Conservation (phyloP, 2,329 filamentous ascomycete genomes). For the Lachnellula willkommii region DNA sequence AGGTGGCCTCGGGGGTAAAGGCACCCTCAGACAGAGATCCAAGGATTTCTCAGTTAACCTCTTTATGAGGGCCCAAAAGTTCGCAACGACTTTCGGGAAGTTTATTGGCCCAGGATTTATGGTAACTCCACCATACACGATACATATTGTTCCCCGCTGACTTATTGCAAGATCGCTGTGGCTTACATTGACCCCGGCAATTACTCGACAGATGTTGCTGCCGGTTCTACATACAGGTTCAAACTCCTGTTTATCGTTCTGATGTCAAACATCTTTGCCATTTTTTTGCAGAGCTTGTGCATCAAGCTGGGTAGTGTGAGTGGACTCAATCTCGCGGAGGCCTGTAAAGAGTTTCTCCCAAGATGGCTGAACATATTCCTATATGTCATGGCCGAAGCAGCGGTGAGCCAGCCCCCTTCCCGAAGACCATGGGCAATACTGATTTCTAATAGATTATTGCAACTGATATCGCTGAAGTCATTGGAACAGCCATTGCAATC, state of each 20-base stretch:
- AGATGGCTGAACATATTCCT: conserved; percentile 49
- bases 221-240: conserved; percentile 49
- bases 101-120: conserved; percentile 48
- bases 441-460: conserved; percentile 43
- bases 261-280: conserved; percentile 53
- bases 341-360: conserved; percentile 43
- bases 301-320: conserved; percentile 52
- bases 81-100: conserved; percentile 35
- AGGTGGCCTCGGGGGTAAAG: conserved; percentile 7
- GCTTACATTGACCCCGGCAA: conserved; percentile 44
- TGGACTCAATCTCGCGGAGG: conserved; percentile 49
- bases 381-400: conserved; percentile 50
- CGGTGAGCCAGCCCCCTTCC: conserved; percentile 27
- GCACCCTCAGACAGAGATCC: not conserved
- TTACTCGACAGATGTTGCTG: conserved; percentile 53
- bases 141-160: conserved; percentile 1
- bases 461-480: conserved; percentile 55
- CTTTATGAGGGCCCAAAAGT: conserved; percentile 17
- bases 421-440: conserved; percentile 1
- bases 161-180: conserved; percentile 28
- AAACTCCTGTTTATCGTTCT: conserved; percentile 51
- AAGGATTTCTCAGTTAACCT: conserved; percentile 3
- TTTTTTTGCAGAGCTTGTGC: conserved; percentile 52
- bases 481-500: conserved; percentile 64
- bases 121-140: conserved; percentile 13